These are phyloP conservation scores for Candida mesenterica DNA, from an alignment of 1,139 yeast genomes.

Conservation along the genomic window DNA sequence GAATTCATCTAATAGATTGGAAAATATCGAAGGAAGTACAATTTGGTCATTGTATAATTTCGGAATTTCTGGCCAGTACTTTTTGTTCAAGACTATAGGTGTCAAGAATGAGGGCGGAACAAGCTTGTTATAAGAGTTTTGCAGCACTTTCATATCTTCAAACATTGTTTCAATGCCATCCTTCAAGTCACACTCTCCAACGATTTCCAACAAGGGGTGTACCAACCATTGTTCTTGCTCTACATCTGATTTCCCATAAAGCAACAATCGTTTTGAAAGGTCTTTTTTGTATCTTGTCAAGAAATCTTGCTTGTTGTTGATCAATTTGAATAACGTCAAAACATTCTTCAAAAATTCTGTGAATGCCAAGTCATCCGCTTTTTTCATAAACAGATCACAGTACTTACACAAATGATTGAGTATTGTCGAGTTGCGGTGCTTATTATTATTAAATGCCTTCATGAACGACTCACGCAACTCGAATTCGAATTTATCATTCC, in stretches of 20 bases:
- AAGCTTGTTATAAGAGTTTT: constrained; percentile 7
- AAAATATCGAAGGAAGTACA: constrained; percentile 10
- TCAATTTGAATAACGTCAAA: constrained; percentile 30
- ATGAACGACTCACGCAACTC: constrained; percentile 30
- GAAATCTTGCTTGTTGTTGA: constrained; percentile 36
- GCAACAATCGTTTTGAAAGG: constrained; percentile 35
- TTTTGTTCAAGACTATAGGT: constrained; percentile 35
- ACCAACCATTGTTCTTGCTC: constrained; percentile 27
- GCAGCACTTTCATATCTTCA: constrained; percentile 24
- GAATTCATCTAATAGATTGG: constrained; percentile 13
- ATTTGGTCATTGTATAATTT: constrained; percentile 19
- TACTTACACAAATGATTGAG: constrained; percentile 31
- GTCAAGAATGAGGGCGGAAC: constrained; percentile 23
- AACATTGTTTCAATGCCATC: constrained; percentile 34
- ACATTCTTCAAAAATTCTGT: constrained; percentile 22
- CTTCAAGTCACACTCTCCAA: constrained; percentile 37
- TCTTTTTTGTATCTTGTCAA: constrained; percentile 34
- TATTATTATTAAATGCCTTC: constrained; percentile 22
- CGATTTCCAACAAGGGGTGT: constrained; percentile 21
- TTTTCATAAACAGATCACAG: constrained; percentile 32
- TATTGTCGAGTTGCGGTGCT: constrained; percentile 18
- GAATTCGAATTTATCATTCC: constrained; percentile 24
- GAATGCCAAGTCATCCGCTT: constrained; percentile 12
- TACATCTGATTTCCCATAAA: constrained; percentile 23
- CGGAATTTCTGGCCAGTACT: constrained; percentile 46